Evolutionary conservation across 2,329 filamentous ascomycete genomes (phyloP), one percentile per base, ranked within the genome.

Genomic region (Coleophoma crateriformis): DNA sequence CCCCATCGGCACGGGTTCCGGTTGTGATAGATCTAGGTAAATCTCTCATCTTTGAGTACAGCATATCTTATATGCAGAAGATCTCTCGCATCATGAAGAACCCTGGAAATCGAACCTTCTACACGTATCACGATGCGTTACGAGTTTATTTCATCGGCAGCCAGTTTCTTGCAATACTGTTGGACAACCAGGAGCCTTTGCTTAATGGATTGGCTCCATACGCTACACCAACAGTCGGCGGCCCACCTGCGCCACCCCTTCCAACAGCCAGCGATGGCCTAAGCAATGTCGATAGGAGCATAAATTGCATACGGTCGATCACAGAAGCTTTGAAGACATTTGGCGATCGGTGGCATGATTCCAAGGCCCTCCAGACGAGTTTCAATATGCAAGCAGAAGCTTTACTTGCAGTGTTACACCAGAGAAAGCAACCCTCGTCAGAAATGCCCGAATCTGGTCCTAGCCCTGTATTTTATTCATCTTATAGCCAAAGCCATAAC

Each of bases 71-170:
- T 62, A 79, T 94, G 45, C 79, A 87, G 51, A 81, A 82, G 52
- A 82, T 95, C 54, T 79, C 87, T 58, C 79, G 82, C 5, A 77
- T 90, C 42, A 77, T 87, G 20, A 77, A 78, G 50, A 76, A 79
- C 56, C 66, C 78, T 4, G 68, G 73, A 33, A 78, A 82, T 52
- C 75, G 78, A 14, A 79, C 85, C 4, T 86, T 92, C 46, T 81
- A 94, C 60, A 92, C 88, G 1, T 96, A 91, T 59, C 85, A 95
- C 61, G 92, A 96, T 63, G 88, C 90, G 1, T 78, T 95, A 61
- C 83, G 91, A 47, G 84, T 89, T 1, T 94, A 88, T 61, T 95
- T 85, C 59, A 81, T 85, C 70, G 81, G 77, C 13, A 81, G 74
- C 52, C 82, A 85, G 58, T 78, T 85, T 50, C 67, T 83, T 14